phyloP scores from a whole-genome alignment of 1,284 basidiomycete genomes.

The Lignosus rhinocerotis region DNA sequence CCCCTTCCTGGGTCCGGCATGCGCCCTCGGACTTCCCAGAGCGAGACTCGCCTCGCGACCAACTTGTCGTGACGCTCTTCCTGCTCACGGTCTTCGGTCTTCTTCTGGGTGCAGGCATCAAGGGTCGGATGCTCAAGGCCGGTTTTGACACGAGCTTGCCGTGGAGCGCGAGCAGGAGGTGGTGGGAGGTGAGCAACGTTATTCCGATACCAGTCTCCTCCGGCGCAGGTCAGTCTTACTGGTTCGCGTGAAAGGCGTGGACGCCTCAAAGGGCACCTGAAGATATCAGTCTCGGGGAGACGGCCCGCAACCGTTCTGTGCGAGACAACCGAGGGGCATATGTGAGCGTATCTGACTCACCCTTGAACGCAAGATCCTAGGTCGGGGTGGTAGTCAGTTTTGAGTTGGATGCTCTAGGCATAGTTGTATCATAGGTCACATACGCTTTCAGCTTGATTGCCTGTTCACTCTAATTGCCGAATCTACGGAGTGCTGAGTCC shows the following conservation, averaged over 20 bases:
- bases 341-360: slow-evolving; percentile 35
- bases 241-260: slow-evolving; percentile 48
- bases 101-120: slow-evolving; percentile 80
- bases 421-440: slow-evolving; percentile 17
- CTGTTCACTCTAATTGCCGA: slow-evolving; percentile 1
- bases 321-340: slow-evolving; percentile 42
- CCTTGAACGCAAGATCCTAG: slow-evolving; percentile 14
- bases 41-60: slow-evolving; percentile 87
- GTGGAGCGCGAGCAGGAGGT: slow-evolving; percentile 62
- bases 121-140: slow-evolving; percentile 76
- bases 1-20: not conserved
- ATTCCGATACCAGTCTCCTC: not conserved
- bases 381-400: not conserved
- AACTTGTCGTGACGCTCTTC: slow-evolving; percentile 88
- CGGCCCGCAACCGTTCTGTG: slow-evolving; percentile 20
- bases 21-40: slow-evolving; percentile 42
- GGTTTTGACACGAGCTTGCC: slow-evolving; percentile 63
- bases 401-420: slow-evolving; percentile 13
- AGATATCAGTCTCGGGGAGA: slow-evolving; percentile 49
- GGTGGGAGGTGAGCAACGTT: slow-evolving; percentile 69
- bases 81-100: slow-evolving; percentile 83
- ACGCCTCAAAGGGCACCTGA: slow-evolving; percentile 55
- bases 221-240: slow-evolving; percentile 6
- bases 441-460: slow-evolving; percentile 2
- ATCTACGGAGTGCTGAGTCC: not conserved